Base-by-base conservation (phyloP, 169 alveolate genomes). In the Plasmodium vinckei region DNA sequence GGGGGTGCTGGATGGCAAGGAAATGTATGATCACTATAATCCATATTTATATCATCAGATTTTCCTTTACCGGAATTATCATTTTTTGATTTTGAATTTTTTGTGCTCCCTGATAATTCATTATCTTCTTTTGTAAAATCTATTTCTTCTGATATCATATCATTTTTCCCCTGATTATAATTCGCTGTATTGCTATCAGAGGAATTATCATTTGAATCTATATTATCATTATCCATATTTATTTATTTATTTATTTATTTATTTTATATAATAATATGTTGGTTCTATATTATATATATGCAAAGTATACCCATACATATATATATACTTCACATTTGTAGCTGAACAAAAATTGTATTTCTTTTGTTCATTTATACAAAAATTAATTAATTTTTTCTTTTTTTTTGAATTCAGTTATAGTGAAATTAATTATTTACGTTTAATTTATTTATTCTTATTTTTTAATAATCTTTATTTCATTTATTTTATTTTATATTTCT, bases 1-100 rank as follows among this genome's bases (percentile, higher is more conserved):
- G 96, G 96, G n/a, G 98, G 98, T 21, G 97, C 98, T 21, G 97
- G 98, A 73, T 94, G 88, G 57, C 96, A 94, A 10, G 96, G 96
- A 17, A 84, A 89, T 39, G 57, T 46, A 56, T 82, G 90, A 15
- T 82, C 46, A 67, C 84, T 57, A 15, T 67, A 82, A 47, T 82
- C 90, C n/a, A 75, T 42, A 17, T 51, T 68, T 10, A 33, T 56
- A 21, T 82, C 90, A 67, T 82, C 90, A 5, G 84, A 65, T 54
- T 82, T 82, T 3, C 72, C 56, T 15, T 82, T 82, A 10, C 6
- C 51, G n/a, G 27, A 12, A 54, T 49, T 68, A 12, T 82, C 84
- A 25, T 65, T 71, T 60, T 82, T 82, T 5, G 65, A 53, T 56
- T 68, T 67, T 6, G 79, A 51, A 27, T 21, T 56, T 47, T 56